Conservation (phyloP, 108 stramenopile species). For the Fistulifera solaris region DNA sequence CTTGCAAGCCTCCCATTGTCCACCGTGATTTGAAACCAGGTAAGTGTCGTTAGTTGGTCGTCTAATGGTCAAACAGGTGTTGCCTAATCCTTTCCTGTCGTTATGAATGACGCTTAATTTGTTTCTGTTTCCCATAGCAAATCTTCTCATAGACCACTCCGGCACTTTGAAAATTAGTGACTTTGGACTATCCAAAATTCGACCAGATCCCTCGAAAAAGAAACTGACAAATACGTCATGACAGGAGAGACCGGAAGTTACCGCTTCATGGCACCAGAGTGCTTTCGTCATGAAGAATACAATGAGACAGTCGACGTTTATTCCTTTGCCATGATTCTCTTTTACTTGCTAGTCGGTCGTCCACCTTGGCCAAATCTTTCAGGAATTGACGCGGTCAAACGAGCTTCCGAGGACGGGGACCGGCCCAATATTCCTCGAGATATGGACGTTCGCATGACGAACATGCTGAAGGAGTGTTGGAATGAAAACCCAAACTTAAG, state of each 20-base stretch:
- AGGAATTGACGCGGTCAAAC: constrained; percentile 56
- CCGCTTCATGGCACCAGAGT: constrained; percentile 77
- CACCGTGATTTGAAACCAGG: constrained; percentile 88
- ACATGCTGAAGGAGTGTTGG: constrained; percentile 72
- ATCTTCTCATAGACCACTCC: constrained; percentile 76
- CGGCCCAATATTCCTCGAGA: constrained; percentile 65
- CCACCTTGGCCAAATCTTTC: constrained; percentile 71
- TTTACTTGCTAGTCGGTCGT: constrained; percentile 59
- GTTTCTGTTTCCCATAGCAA: no score
- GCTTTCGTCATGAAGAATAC: constrained; percentile 74
- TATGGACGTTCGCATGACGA: constrained; percentile 50
- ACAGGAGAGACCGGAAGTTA: constrained; percentile 84
- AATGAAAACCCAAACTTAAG: constrained; percentile 61
- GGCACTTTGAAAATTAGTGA: constrained; percentile 91
- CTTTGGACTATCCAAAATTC: constrained; percentile 90
- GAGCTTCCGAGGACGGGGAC: constrained; percentile 71
- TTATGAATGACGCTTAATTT: background rate
- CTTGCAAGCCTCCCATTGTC: constrained; percentile 79
- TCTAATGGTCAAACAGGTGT: background rate
- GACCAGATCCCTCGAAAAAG: constrained; percentile 55
- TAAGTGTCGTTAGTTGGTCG: no score
- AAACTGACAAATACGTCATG: constrained; percentile 62
- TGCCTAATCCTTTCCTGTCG: background rate
- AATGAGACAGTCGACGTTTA: constrained; percentile 88
- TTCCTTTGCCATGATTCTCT: constrained; percentile 84